Base-by-base conservation (phyloP, 1,139 yeast genomes). In the Yamadazyma oceani region DNA sequence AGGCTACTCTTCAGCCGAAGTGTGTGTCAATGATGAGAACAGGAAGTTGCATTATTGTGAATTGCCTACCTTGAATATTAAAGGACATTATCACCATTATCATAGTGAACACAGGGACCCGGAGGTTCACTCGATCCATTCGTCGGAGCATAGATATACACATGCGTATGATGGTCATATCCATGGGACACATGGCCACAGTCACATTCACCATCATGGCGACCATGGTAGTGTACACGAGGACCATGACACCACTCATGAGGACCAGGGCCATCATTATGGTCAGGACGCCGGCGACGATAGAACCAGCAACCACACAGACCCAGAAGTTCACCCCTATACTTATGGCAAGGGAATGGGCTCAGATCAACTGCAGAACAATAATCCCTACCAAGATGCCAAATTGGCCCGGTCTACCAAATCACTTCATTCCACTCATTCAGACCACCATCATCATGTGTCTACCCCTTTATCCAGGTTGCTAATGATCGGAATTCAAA, bases 401-500 rank as follows among this genome's bases (percentile, higher is more conserved):
- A 35, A 35, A 19, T n/a, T n/a, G n/a, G n/a, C n/a, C n/a, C n/a
- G n/a, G n/a, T n/a, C n/a, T n/a, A 6, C 21, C 8, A 19, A 19
- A 19, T 19, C 21, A 19, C 8, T 19, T 8, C 21, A 19, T 19
- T 36, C 42, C 22, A 22, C 30, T 5, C 34, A 39, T 17, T 36
- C 44, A 32, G 76, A 69, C 45, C 95, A 87, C 49, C 96, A 85
- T 54, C 96, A 86, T 54, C 90, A 85, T 53, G 74, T 87, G 10
- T 80, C 79, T 38, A 82, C 95, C 0, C 88, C 94, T 2, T 64
- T 84, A 13, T 83, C 95, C 0, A 75, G 88, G 42, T 64, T 92
- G 15, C 63, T 90, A 19, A 78, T 95, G 11, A 88, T 92, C 40
- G 97, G 97, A 4, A 60, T 90, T 21, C 97, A 92, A 60, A 92